A percentile compares a stretch with the other conserved stretches of the same genome.
Evolutionary conservation across 192 early-diverging fungal species (phyloP).

Genomic region (Pecoramyces ruminantium): DNA sequence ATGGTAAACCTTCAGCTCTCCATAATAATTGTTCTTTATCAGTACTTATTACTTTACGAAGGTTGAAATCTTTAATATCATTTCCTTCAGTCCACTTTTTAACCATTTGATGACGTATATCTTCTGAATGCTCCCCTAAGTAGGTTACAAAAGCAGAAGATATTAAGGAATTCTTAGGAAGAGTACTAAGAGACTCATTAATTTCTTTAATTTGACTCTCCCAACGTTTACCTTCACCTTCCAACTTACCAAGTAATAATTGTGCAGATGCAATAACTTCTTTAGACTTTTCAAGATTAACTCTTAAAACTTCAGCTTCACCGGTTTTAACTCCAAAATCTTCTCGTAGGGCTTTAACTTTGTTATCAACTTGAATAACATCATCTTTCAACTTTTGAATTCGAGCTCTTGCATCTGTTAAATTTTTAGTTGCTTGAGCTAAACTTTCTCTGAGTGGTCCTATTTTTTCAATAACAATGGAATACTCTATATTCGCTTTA

Average conservation of each 20-base stretch:
- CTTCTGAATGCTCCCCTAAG: conserved; percentile 23
- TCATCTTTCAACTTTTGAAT: conserved; percentile 22
- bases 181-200: conserved; percentile 6
- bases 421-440: conserved; percentile 15
- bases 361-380: conserved; percentile 29
- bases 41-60: conserved; percentile 21
- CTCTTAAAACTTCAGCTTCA: conserved; percentile 30
- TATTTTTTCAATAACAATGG: conserved; percentile 30
- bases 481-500: conserved; percentile 41
- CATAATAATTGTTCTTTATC: conserved; percentile 39
- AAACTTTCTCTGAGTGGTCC: conserved; percentile 29
- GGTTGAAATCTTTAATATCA: conserved; percentile 13
- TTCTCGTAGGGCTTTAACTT: conserved; percentile 20
- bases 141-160: conserved; percentile 28
- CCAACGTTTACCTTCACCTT: conserved; percentile 38
- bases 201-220: conserved; percentile 21
- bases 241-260: conserved; percentile 29
- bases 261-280: conserved; percentile 24
- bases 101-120: conserved; percentile 10
- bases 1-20: conserved; percentile 31
- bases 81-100: conserved; percentile 14
- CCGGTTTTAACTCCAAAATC: conserved; percentile 32
- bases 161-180: conserved; percentile 22
- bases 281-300: conserved; percentile 21
- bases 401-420: conserved; percentile 19